Evolutionary conservation across 2,329 filamentous ascomycete species (phyloP).

Genomic region (Aspergillus jensenii): DNA sequence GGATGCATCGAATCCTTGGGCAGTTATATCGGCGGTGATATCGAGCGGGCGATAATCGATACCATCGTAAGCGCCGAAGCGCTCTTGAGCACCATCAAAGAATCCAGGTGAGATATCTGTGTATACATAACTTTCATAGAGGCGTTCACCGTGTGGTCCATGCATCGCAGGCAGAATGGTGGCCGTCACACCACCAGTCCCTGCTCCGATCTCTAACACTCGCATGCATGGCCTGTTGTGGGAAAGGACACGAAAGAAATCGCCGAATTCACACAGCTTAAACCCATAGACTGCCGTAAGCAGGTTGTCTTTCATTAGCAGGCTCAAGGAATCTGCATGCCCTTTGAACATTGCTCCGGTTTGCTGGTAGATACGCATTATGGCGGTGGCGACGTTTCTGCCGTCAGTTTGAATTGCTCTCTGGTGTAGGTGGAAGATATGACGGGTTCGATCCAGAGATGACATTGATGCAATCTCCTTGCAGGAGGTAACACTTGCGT

Average conservation of each 20-base stretch:
- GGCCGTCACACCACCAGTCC: slow-evolving; percentile 28
- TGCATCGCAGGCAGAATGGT: slow-evolving; percentile 16
- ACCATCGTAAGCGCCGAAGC: slow-evolving; percentile 19
- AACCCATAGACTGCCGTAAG: slow-evolving; percentile 8
- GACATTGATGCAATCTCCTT: background rate
- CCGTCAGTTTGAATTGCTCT: background rate
- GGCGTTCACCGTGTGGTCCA: background rate
- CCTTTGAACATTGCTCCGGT: background rate
- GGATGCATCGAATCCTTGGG: slow-evolving; percentile 30
- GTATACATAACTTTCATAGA: slow-evolving; percentile 28
- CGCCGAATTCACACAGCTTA: background rate
- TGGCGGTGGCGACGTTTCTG: background rate
- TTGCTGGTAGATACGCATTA: background rate
- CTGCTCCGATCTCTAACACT: slow-evolving; percentile 31
- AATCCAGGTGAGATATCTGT: slow-evolving; percentile 33
- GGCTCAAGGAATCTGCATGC: slow-evolving; percentile 14
- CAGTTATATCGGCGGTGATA: slow-evolving; percentile 25
- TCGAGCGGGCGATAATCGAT: slow-evolving; percentile 33
- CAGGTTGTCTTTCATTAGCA: slow-evolving; percentile 18
- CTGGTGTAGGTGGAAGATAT: background rate
- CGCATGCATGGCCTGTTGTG: slow-evolving; percentile 26
- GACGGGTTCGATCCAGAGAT: background rate
- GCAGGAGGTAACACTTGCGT: background rate
- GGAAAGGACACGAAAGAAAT: slow-evolving; percentile 18
- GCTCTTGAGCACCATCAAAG: slow-evolving; percentile 25